Base-by-base conservation (phyloP, 805 yeast species). In the Candida silvicultrix region DNA sequence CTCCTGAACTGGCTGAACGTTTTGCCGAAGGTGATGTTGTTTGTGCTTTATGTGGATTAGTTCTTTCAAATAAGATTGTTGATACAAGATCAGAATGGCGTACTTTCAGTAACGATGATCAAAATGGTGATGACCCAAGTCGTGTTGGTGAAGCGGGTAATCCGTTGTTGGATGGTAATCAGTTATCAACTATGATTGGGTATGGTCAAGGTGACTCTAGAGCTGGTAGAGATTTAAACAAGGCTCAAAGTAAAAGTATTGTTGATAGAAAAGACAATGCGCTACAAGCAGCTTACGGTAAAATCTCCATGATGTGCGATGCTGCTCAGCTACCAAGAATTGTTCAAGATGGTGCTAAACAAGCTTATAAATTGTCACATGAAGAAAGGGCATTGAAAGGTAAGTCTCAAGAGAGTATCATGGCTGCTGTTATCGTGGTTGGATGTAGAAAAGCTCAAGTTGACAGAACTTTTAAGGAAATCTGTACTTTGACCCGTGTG, bases 101-200 rank as follows among this genome's bases (percentile, higher is more conserved):
- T 72, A 94, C 99, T 2, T 92, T 92, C 65, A 84, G 95, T 49
- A 94, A 94, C 62, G 99, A 92, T 64, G 99, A 92, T 65, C 98
- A 92, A 65, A 94, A 92, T 56, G 96, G 95, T 57, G 97, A 89
- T 65, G 99, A 92, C 64, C 99, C 99, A 5, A 83, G 94, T 54
- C 98, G 99, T 86, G 99, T 92, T 52, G 99, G 99, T 66, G 97
- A 90, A 62, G 97, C 97, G 5, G 83, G 89, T 16, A 90, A 90
- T 62, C 97, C 97, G 10, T 70, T 90, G 45, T 74, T 94, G 55
- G 97, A 90, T 60, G 85, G 95, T 19, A 92, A 86, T 56, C 95
- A 90, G 65, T 80, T 92, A 46, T 88, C 95, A 15, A 92, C 99
- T 5, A 83, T 90, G 73, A 94, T 94, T 49, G 86, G 96, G 23